Conservation (phyloP, 495 filamentous ascomycete genomes). For the Recurvomyces mirabilis region DNA sequence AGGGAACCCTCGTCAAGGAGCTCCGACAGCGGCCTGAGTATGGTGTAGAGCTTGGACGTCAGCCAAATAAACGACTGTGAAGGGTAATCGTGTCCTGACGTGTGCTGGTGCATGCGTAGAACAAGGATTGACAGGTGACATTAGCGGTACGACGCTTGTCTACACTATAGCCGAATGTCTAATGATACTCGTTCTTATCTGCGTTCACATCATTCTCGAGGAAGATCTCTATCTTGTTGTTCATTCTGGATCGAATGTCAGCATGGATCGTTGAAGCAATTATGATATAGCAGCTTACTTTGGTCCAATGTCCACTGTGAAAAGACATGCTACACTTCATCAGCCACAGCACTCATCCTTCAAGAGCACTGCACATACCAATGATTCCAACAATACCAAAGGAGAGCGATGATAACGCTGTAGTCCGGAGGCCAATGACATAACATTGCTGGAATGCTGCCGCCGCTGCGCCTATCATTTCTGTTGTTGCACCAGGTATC, state of each 20-base stretch:
- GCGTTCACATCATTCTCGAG: conserved; percentile 27
- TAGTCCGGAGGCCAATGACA: conserved; percentile 14
- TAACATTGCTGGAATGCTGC: conserved; percentile 17
- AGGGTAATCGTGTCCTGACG: no score
- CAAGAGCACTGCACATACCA: background rate
- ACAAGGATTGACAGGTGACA: no score
- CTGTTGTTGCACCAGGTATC: conserved; percentile 11
- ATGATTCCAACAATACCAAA: conserved; percentile 28
- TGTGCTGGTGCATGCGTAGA: no score
- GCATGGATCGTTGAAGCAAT: no score
- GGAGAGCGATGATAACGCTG: conserved; percentile 8
- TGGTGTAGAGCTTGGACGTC: no score
- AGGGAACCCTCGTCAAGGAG: no score
- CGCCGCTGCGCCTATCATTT: conserved; percentile 14
- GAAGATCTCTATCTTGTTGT: conserved; percentile 27
- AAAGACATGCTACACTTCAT: conserved; percentile 14
- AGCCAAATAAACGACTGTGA: no score
- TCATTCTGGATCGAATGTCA: no score
- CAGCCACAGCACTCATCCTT: background rate
- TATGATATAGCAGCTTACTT: conserved; percentile 16
- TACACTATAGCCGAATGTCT: no score
- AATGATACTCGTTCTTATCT: conserved; percentile 28
- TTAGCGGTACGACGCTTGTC: no score
- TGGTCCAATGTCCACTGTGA: conserved; percentile 26
- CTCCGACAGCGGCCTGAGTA: no score